phyloP scores from a whole-genome alignment of 176 grass and related monocot species.

The Avena eriantha region DNA sequence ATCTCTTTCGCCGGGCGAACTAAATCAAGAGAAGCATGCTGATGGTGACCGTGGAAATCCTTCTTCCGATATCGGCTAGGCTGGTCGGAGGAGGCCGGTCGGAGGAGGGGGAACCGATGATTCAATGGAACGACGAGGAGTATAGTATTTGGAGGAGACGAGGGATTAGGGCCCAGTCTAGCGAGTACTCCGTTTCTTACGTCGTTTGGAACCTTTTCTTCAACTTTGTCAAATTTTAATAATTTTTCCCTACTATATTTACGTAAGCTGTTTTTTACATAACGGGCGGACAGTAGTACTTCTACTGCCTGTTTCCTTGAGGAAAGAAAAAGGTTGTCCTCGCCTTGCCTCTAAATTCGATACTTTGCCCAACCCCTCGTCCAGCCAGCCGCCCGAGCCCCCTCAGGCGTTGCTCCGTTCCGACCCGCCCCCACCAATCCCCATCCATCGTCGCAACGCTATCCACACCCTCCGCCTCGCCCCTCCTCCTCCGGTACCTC shows the following conservation, averaged over 20 bases:
- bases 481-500: constrained; percentile 6
- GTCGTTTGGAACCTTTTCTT: no score
- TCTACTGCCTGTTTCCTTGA: background rate
- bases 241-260: background rate
- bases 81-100: no score
- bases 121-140: no score
- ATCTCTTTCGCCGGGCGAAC: no score
- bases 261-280: background rate
- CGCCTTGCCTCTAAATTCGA: constrained; percentile 29
- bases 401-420: background rate
- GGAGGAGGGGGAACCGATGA: no score
- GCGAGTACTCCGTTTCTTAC: no score
- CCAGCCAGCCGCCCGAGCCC: constrained; percentile 22
- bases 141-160: no score
- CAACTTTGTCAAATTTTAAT: no score
- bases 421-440: constrained; percentile 34
- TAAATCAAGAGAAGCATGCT: no score
- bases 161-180: no score
- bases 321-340: background rate
- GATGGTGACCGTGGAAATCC: no score
- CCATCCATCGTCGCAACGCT: constrained; percentile 33
- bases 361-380: constrained; percentile 1
- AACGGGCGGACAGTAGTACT: background rate
- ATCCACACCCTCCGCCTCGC: constrained; percentile 8
- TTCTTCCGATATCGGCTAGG: no score